Evolutionary conservation across 1,284 basidiomycete species (phyloP), one percentile per base, ranked within the genome.

Genomic region (Leccinum proximum): DNA sequence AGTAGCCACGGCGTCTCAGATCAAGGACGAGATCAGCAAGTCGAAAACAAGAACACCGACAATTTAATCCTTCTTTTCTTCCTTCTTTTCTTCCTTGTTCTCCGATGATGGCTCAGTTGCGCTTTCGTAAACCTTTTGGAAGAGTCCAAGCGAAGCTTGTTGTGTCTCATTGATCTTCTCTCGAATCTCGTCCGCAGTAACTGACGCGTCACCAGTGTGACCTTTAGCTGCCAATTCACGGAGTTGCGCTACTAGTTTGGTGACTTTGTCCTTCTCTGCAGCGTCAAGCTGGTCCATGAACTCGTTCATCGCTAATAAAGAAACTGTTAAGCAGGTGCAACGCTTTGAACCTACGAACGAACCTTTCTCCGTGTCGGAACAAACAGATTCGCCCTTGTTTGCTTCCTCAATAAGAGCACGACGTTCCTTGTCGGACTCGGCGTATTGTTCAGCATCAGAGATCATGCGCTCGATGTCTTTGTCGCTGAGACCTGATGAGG

Each of bases 381-480:
- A 94, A 70, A 98, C 92, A 35, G 93, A 96, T 79, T 98, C 96
- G 59, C 94, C 97, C 81, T 93, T 93, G 87, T 99, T 99, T 65
- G 95, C 87, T 79, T 97, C 94, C 84, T 99, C 97, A 69, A 99
- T 98, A 68, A 98, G 84, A 62, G 83, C 76, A 75, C 91, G 89
- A 76, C 96, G 90, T 62, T 85, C 85, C 85, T 97, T 97, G 82
- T 97, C 95, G 10, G 87, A 78, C 81, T 97, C 96, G 58, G 96
- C 95, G 75, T 89, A 96, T 78, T 94, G 84, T 82, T 99, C 97
- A 65, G 96, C 90, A 72, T 99, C 96, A 48, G 90, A 79, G 65
- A 99, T 90, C 97, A 99, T 98, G 77, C 90, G 90, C 83, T 98
- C 95, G 70, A 99, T 98, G 76, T 99, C 97, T 80, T 91, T 92